These are phyloP conservation scores for Spiromastix sp. DNA, from an alignment of 2,329 filamentous ascomycete genomes.

Conservation along the genomic window DNA sequence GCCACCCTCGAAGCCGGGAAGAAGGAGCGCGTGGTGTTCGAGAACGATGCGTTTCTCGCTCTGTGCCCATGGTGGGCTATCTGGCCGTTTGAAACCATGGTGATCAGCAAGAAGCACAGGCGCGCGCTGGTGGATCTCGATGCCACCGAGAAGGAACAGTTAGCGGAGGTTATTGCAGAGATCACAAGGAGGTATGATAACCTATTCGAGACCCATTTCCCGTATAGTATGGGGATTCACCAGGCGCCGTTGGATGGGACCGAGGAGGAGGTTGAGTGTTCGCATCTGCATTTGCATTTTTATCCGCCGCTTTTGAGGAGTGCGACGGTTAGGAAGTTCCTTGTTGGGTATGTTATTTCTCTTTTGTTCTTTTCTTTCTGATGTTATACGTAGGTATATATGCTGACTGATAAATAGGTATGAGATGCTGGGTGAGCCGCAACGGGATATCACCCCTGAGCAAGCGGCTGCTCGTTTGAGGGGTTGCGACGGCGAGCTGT, in stretches of 20 bases:
- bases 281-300: slow-evolving; percentile 95
- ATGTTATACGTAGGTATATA: background rate
- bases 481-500: slow-evolving; percentile 69
- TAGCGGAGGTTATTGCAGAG: slow-evolving; percentile 79
- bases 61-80: slow-evolving; percentile 96
- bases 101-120: slow-evolving; percentile 75
- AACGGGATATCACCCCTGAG: slow-evolving; percentile 94
- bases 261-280: slow-evolving; percentile 72
- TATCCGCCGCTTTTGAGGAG: slow-evolving; percentile 88
- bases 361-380: slow-evolving; percentile 4
- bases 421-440: slow-evolving; percentile 94
- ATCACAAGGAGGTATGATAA: slow-evolving; percentile 91
- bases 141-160: slow-evolving; percentile 55
- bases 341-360: slow-evolving; percentile 55
- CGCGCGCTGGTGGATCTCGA: slow-evolving; percentile 75
- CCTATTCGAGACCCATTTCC: slow-evolving; percentile 90
- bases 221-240: slow-evolving; percentile 94
- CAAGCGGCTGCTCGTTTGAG: slow-evolving; percentile 75
- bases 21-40: slow-evolving; percentile 74
- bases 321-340: slow-evolving; percentile 88
- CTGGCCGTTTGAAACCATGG: slow-evolving; percentile 94
- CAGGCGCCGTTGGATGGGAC: slow-evolving; percentile 81
- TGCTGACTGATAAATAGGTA: slow-evolving; percentile 40
- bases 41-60: slow-evolving; percentile 75
- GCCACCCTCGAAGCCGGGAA: slow-evolving; percentile 72